Conservation (phyloP, 352 stramenopile species). For the Globisporangium cystogenes region DNA sequence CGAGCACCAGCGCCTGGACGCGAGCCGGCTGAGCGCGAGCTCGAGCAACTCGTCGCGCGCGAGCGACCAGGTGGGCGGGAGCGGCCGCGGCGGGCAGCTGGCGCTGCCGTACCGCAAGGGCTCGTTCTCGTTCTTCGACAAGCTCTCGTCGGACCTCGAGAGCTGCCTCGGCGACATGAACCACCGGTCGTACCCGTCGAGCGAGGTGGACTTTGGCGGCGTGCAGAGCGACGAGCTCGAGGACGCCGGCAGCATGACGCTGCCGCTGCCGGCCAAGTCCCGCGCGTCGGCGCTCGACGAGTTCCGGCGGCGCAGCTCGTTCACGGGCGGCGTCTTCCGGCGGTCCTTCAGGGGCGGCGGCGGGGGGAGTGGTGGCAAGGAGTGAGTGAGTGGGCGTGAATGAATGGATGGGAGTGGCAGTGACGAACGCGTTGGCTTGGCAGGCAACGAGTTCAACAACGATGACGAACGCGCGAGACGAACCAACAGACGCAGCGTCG, state of each 20-base stretch:
- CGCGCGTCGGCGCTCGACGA: constrained; percentile 8
- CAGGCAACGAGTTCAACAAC: not conserved
- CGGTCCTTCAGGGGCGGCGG: not conserved
- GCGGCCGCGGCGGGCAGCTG: constrained; percentile 29
- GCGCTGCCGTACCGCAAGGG: constrained; percentile 43
- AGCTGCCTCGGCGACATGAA: constrained; percentile 48
- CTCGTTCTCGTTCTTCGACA: constrained; percentile 87
- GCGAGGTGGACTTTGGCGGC: constrained; percentile 16
- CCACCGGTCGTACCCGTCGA: constrained; percentile 30
- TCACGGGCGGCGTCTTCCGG: constrained; percentile 4
- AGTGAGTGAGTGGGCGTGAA: not conserved
- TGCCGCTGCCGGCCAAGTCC: constrained; percentile 8
- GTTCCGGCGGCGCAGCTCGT: constrained; percentile 13
- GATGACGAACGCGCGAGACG: not conserved
- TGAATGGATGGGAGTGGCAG: not conserved
- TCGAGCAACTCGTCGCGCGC: constrained; percentile 59
- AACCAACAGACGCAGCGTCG: not conserved
- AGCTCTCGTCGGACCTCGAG: constrained; percentile 72
- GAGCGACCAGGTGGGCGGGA: constrained; percentile 39
- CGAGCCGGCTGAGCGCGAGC: constrained; percentile 47
- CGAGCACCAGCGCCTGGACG: constrained; percentile 20
- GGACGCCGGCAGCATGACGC: constrained; percentile 10
- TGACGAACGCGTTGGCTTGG: too few relatives aligned
- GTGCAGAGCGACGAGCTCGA: not conserved
- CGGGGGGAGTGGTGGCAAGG: too few relatives aligned